Base-by-base conservation (phyloP, 2,329 filamentous ascomycete species). In the Ceratocystis albifundus region DNA sequence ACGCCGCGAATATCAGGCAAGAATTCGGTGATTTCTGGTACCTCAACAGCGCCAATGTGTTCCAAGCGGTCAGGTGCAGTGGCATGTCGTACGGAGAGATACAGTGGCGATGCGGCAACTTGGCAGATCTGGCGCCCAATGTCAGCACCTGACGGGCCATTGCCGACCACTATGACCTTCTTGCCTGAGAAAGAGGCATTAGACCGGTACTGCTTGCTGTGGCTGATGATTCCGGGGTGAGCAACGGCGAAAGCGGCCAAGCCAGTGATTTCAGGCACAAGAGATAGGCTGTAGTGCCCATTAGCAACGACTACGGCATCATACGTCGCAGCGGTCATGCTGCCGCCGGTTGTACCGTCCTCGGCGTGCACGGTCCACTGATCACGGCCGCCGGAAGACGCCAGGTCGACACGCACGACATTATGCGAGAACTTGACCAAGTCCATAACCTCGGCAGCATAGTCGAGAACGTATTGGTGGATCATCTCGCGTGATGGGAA, bases 101-200 rank as follows among this genome's bases (percentile, higher is more conserved):
- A 75, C 1, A 94, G 75, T 10, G 84, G 86, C 1, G 76, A 75
- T 69, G 77, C 75, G 72, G 84, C 85, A 45, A 85, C 79, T 4
- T 77, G 72, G 62, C 80, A 82, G 70, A 96, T 88, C 73, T 96
- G 93, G 1, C 80, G 77, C 17, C 87, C 87, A 71, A 97, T 90
- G 72, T 97, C 93, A 17, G 90, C 76, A 0, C 90, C 93, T 0
- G 90, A 96, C 0, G 91, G 88, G 0, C 88, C 88, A 71, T 90
- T 94, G 8, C 93, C 93, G 0, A 96, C 85, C 0, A 96, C 81
- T 4, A 96, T 75, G 10, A 94, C 88, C 74, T 89, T 95, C 74
- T 88, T 88, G 65, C 78, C 80, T 0, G 73, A 72, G 71, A 87
- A 96, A 0, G 77, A 72, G 20, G 83, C 80, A 0, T 89, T 82